Evolutionary conservation across 2,329 filamentous ascomycete species (phyloP).

Genomic region (Harringtonia aguacate): DNA sequence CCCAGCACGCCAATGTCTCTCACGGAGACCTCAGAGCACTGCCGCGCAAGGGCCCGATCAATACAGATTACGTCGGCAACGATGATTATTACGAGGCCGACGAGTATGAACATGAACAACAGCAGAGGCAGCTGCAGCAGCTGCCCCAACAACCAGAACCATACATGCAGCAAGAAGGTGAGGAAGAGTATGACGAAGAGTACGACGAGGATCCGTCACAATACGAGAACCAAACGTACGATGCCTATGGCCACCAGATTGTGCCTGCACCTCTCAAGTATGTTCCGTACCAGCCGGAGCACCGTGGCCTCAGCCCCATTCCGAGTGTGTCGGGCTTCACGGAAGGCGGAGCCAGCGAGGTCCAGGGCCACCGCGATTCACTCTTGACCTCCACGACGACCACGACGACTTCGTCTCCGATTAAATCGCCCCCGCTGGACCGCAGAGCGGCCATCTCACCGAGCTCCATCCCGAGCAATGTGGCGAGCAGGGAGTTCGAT

Average conservation of each 20-base stretch:
- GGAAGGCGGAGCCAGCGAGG: conserved; percentile 50
- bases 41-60: conserved; percentile 31
- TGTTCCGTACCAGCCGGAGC: conserved; percentile 57
- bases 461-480: conserved; percentile 43
- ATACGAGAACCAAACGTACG: conserved; percentile 26
- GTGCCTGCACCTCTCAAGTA: conserved; percentile 55
- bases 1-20: conserved; percentile 54
- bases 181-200: conserved; percentile 25
- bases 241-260: conserved; percentile 48
- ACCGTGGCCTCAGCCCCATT: conserved; percentile 73
- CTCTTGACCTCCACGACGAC: conserved; percentile 36
- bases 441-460: conserved; percentile 30
- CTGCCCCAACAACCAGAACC: conserved; percentile 32
- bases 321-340: conserved; percentile 86
- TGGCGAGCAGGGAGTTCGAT: conserved; percentile 40
- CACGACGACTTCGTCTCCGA: conserved; percentile 44
- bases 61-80: conserved; percentile 23
- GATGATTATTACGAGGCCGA: conserved; percentile 34
- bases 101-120: conserved; percentile 23
- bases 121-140: conserved; percentile 19
- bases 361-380: conserved; percentile 45
- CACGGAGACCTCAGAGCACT: conserved; percentile 47
- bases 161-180: conserved; percentile 28
- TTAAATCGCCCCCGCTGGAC: conserved; percentile 41
- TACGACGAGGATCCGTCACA: conserved; percentile 8